Conservation (phyloP, 306 rosid genomes). For the Ceratonia siliqua region DNA sequence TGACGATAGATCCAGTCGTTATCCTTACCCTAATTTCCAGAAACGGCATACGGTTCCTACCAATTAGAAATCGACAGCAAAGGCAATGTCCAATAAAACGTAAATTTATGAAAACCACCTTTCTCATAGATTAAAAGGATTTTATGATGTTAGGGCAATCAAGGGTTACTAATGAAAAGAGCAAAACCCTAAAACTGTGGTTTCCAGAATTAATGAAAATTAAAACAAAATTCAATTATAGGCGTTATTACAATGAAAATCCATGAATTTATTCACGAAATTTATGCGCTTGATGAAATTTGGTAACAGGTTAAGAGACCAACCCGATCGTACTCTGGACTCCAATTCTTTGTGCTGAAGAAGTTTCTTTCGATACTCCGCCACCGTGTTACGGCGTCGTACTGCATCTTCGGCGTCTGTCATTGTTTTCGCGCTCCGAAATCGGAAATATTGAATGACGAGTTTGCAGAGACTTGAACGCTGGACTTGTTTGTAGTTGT, state of each 20-base stretch:
- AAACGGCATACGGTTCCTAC: neutral
- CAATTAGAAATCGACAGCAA: neutral
- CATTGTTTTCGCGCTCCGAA: slow-evolving; percentile 38
- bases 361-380: slow-evolving; percentile 77
- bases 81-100: neutral
- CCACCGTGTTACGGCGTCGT: slow-evolving; percentile 66
- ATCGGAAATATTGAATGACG: neutral
- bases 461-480: neutral
- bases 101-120: neutral
- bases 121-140: slow-evolving; percentile 1
- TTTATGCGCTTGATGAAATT: neutral
- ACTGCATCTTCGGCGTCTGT: slow-evolving; percentile 69
- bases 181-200: slow-evolving; percentile 32
- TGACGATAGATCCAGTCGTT: slow-evolving; percentile 33
- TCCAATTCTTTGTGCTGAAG: slow-evolving; percentile 92
- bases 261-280: neutral
- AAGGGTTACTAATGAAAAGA: neutral
- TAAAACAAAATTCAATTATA: neutral
- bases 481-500: neutral
- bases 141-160: neutral
- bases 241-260: neutral
- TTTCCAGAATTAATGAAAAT: slow-evolving; percentile 3
- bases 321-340: slow-evolving; percentile 84
- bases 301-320: slow-evolving; percentile 1
- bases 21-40: slow-evolving; percentile 31